These are phyloP conservation scores for Noccaea bulbosa DNA, from an alignment of 345 rosid species.

Conservation along the genomic window DNA sequence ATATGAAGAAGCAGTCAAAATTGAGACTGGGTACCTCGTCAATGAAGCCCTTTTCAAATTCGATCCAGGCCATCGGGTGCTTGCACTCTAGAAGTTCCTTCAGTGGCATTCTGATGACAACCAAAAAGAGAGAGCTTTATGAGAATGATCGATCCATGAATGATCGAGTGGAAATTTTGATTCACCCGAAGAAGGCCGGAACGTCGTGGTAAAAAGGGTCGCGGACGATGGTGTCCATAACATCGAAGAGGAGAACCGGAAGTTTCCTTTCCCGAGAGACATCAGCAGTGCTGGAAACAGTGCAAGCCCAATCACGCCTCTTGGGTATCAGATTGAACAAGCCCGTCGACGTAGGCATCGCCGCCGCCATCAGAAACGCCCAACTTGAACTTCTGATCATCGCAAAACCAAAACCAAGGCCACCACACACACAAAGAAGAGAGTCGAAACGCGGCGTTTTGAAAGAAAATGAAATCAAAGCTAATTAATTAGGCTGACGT, in stretches of 20 bases:
- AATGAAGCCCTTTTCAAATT: slow-evolving; percentile 83
- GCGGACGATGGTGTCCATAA: slow-evolving; percentile 96
- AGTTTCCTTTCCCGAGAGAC: slow-evolving; percentile 52
- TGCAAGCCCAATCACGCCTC: slow-evolving; percentile 1
- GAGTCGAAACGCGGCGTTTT: slow-evolving; percentile 23
- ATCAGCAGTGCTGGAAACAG: background rate
- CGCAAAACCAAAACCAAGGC: too few species aligned
- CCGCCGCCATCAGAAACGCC: slow-evolving; percentile 28
- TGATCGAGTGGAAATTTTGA: background rate
- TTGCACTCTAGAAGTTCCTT: slow-evolving; percentile 74
- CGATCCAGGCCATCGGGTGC: slow-evolving; percentile 89
- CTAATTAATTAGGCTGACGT: slow-evolving; percentile 14
- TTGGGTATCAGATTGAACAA: slow-evolving; percentile 1
- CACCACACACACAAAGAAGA: too few species aligned
- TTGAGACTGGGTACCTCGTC: slow-evolving; percentile 57
- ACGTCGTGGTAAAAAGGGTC: slow-evolving; percentile 90
- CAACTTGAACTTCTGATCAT: background rate
- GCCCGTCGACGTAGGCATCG: background rate
- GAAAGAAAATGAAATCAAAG: background rate
- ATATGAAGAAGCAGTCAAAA: background rate
- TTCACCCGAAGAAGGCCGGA: slow-evolving; percentile 81
- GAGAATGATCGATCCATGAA: background rate
- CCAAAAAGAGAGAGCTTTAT: too few species aligned
- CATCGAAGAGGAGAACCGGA: slow-evolving; percentile 88
- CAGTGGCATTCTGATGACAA: slow-evolving; percentile 66